A percentile compares a stretch with the other conserved stretches of the same genome.
Evolutionary conservation across 208 protist genomes (phyloP).

Genomic region (Tritrichomonas foetus): DNA sequence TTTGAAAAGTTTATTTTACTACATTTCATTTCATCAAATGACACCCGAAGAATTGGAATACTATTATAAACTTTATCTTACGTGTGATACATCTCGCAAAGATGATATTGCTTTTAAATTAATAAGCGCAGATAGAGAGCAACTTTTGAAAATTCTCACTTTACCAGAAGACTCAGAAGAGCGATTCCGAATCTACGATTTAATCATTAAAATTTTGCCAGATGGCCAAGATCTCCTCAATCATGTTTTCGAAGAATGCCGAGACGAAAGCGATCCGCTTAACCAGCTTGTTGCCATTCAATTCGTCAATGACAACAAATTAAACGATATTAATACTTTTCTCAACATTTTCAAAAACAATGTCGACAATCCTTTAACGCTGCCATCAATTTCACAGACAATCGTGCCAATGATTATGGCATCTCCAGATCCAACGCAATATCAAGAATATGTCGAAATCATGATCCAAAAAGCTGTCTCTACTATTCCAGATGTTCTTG

Average conservation of each 20-base stretch:
- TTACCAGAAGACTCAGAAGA: background rate
- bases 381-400: background rate
- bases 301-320: background rate
- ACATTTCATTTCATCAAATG: too few species aligned
- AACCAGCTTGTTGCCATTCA: background rate
- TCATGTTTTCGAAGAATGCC: background rate
- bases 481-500: background rate
- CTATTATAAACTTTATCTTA: background rate
- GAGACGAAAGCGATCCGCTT: background rate
- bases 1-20: too few species aligned
- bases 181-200: background rate
- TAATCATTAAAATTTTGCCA: background rate
- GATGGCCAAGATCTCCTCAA: background rate
- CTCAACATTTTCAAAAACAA: background rate
- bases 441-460: background rate
- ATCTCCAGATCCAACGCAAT: background rate
- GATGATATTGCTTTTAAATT: background rate
- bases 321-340: background rate
- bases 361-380: background rate
- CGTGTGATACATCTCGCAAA: background rate
- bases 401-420: background rate
- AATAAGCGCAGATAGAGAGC: background rate
- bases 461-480: background rate
- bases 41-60: background rate
- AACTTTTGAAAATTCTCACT: background rate